phyloP scores from a whole-genome alignment of 495 filamentous ascomycete genomes.

The Pseudevernia furfuracea region DNA sequence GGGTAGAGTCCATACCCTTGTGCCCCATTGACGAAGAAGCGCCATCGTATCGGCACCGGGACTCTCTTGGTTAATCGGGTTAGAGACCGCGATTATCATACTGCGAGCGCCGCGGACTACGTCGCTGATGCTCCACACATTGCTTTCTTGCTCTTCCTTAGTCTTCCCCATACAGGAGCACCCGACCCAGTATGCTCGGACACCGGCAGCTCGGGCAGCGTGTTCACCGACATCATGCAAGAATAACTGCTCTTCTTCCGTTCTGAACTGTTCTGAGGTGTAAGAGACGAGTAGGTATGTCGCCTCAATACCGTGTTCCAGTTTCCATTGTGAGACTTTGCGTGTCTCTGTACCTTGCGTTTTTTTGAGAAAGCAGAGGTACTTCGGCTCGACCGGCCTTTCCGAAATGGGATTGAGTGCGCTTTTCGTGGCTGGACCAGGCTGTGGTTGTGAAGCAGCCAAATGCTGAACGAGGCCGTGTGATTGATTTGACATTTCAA shows the following conservation, averaged over 20 bases:
- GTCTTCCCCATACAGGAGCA: conserved; percentile 20
- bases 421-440: neutral
- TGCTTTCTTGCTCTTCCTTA: conserved; percentile 14
- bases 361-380: conserved; percentile 16
- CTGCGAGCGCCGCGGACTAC: conserved; percentile 33
- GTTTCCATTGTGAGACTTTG: neutral
- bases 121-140: conserved; percentile 38
- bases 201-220: conserved; percentile 30
- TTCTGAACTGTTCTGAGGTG: conserved; percentile 29
- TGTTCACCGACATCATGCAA: conserved; percentile 27
- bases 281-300: conserved; percentile 24
- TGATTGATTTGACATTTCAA: neutral
- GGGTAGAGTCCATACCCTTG: conserved; percentile 43
- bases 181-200: conserved; percentile 34
- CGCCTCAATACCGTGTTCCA: neutral
- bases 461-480: neutral
- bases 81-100: conserved; percentile 29
- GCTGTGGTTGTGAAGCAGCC: neutral
- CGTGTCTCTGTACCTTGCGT: neutral
- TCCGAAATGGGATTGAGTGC: conserved; percentile 10
- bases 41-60: neutral
- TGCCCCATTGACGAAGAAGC: conserved; percentile 37
- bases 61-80: conserved; percentile 6
- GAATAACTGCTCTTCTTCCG: conserved; percentile 19
- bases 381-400: conserved; percentile 17